Conservation (phyloP, 768 basidiomycete species). For the Calocera cornea region DNA sequence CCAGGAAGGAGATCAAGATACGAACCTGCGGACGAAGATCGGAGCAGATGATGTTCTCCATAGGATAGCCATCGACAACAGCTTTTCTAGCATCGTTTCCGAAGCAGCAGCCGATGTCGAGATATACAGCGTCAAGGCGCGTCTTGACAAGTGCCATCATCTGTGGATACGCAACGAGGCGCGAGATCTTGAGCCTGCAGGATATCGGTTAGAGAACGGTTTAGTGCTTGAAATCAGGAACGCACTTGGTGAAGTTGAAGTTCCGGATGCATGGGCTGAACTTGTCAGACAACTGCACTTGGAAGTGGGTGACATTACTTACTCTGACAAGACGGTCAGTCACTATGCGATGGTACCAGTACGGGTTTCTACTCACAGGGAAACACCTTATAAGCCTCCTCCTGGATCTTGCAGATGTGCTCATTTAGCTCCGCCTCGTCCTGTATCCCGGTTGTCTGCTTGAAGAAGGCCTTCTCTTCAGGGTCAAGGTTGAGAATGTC, state of each 20-base stretch:
- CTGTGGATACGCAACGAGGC: neutral
- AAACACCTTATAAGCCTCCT: conserved; percentile 9
- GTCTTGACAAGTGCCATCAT: neutral
- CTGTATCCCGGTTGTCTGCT: conserved; percentile 8
- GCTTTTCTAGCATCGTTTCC: conserved; percentile 34
- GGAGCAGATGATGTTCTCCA: conserved; percentile 27
- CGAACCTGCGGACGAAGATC: conserved; percentile 22
- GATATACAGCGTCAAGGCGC: neutral
- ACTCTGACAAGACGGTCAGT: neutral
- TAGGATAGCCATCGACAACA: conserved; percentile 32
- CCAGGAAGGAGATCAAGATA: conserved; percentile 16
- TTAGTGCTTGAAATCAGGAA: neutral
- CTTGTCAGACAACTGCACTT: no score
- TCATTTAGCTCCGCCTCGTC: conserved; percentile 7
- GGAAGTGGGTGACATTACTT: no score
- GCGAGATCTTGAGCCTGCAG: neutral
- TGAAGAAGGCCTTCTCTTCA: conserved; percentile 10
- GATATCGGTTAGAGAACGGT: neutral
- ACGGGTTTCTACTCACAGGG: neutral
- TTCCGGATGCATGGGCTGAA: neutral
- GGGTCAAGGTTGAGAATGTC: neutral
- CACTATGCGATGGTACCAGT: neutral
- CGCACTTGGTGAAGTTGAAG: neutral
- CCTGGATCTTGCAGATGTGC: conserved; percentile 8
- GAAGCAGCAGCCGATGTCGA: neutral